Evolutionary conservation across 2,329 filamentous ascomycete genomes (phyloP).

Genomic region (Teratosphaeria destructans): DNA sequence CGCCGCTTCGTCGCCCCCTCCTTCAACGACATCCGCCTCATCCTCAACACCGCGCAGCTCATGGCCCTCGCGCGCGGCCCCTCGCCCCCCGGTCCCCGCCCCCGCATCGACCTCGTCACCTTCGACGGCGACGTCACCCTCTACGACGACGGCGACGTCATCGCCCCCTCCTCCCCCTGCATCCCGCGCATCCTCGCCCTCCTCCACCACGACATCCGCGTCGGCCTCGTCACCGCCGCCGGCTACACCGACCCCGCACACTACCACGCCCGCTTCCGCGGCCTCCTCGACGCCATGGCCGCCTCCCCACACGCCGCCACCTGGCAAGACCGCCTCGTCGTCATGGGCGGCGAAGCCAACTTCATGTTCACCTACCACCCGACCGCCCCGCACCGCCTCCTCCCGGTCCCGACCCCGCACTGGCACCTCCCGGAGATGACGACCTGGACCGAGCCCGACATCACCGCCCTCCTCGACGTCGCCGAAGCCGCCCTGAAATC

Average conservation of each 20-base stretch:
- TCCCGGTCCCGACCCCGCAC: constrained; percentile 50
- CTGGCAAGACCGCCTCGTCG: constrained; percentile 46
- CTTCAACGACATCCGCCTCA: constrained; percentile 90
- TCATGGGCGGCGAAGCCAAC: constrained; percentile 94
- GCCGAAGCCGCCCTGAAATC: constrained; percentile 76
- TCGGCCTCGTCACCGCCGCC: constrained; percentile 93
- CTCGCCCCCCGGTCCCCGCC: constrained; percentile 27
- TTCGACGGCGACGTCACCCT: constrained; percentile 97
- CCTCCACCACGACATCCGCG: constrained; percentile 64
- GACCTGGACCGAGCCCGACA: constrained; percentile 65
- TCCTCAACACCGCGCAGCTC: constrained; percentile 88
- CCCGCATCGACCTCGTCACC: constrained; percentile 69
- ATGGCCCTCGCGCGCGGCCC: constrained; percentile 68
- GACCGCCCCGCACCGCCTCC: constrained; percentile 54
- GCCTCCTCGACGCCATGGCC: constrained; percentile 70
- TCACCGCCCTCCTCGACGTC: constrained; percentile 72
- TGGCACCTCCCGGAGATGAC: constrained; percentile 75
- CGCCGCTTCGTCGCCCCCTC: constrained; percentile 88
- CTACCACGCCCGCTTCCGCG: constrained; percentile 80
- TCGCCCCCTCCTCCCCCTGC: constrained; percentile 66
- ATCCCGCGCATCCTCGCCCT: constrained; percentile 61
- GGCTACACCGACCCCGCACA: constrained; percentile 80
- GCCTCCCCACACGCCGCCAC: constrained; percentile 54
- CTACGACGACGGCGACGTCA: constrained; percentile 69
- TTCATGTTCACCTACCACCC: constrained; percentile 73